Conservation (phyloP, 164 flowering plant species). For the Euptelea pleiosperma region DNA sequence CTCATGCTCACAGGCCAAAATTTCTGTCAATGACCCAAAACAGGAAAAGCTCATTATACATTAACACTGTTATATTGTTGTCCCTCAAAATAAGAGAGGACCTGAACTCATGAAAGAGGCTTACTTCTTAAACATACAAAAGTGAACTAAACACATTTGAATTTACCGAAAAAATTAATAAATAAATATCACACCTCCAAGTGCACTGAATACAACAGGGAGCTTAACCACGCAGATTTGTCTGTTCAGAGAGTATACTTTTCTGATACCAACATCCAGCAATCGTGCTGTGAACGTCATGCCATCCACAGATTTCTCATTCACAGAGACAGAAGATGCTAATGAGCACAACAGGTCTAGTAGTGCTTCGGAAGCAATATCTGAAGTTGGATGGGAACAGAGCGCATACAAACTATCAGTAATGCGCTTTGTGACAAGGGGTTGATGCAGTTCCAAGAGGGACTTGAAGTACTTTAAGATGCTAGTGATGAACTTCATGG, state of each 20-base stretch:
- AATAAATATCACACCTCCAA: slow-evolving; percentile 54
- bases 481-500: slow-evolving; percentile 41
- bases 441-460: slow-evolving; percentile 60
- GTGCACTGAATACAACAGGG: slow-evolving; percentile 65
- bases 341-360: slow-evolving; percentile 65
- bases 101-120: no score
- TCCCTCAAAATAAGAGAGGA: slow-evolving; percentile 3
- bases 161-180: neutral
- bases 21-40: slow-evolving; percentile 44
- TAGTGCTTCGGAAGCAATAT: slow-evolving; percentile 57
- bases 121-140: neutral
- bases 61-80: neutral
- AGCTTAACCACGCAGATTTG: slow-evolving; percentile 65
- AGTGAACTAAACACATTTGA: neutral
- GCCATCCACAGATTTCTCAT: slow-evolving; percentile 65
- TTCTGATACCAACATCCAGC: slow-evolving; percentile 71
- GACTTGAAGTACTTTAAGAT: slow-evolving; percentile 64
- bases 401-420: slow-evolving; percentile 54
- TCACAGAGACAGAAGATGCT: slow-evolving; percentile 42
- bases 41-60: neutral
- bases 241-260: slow-evolving; percentile 56
- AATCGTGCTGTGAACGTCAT: slow-evolving; percentile 74
- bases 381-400: slow-evolving; percentile 48
- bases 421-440: slow-evolving; percentile 64
- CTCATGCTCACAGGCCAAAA: slow-evolving; percentile 73